A percentile compares a stretch with the other conserved stretches of the same genome.
phyloP scores from a whole-genome alignment of 192 early-diverging fungal species.

The Spizellomyces punctatus region DNA sequence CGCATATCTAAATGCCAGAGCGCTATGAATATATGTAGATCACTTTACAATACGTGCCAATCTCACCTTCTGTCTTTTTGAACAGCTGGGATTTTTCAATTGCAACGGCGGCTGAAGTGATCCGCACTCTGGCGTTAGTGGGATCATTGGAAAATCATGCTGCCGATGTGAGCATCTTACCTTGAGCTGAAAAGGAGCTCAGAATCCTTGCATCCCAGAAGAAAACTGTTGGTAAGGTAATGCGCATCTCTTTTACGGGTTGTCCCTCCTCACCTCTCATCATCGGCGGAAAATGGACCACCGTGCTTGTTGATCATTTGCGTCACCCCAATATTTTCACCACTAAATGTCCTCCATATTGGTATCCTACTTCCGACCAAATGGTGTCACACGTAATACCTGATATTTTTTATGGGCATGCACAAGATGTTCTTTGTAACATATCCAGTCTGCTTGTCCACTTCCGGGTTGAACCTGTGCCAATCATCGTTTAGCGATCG shows the following conservation, averaged over 20 bases:
- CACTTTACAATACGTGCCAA: not conserved
- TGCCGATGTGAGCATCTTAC: conserved; percentile 14
- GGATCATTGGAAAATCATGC: too few species aligned
- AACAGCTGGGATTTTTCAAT: conserved; percentile 60
- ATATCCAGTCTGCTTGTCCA: conserved; percentile 55
- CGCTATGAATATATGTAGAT: not conserved
- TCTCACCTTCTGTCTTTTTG: conserved; percentile 45
- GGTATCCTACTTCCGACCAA: too few species aligned
- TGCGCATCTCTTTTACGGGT: too few species aligned
- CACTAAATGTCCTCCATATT: conserved; percentile 12
- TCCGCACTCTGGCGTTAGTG: not conserved
- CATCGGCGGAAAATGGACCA: not conserved
- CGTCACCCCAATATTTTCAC: conserved; percentile 48
- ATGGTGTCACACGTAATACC: not conserved
- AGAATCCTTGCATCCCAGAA: conserved; percentile 51
- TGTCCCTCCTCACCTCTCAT: not conserved
- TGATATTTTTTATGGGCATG: conserved; percentile 47
- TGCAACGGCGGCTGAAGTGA: conserved; percentile 51
- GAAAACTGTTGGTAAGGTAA: conserved; percentile 18
- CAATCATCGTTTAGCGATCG: not conserved
- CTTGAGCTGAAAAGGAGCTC: conserved; percentile 57
- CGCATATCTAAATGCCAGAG: conserved; percentile 39
- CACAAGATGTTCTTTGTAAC: conserved; percentile 54
- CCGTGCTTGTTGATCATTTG: conserved; percentile 55
- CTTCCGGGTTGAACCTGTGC: conserved; percentile 42